Percentiles rank a stretch among this genome's conserved stretches.
phyloP scores from a whole-genome alignment of 208 protist genomes.

The Tetramitus jugosus region DNA sequence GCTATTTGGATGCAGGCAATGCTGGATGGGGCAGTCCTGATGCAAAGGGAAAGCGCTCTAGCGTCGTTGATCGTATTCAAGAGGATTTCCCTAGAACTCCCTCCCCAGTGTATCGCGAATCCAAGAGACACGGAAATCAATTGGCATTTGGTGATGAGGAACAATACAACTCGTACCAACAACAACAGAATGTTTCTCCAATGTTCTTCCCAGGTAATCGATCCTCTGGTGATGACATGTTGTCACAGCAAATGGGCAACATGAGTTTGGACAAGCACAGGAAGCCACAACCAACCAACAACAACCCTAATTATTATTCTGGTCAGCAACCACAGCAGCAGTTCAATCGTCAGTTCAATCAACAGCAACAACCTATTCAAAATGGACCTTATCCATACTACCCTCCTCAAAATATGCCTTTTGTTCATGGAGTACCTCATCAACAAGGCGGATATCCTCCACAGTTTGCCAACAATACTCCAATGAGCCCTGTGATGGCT shows the following conservation, averaged over 20 bases:
- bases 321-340: not conserved
- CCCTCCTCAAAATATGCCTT: not conserved
- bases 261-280: no score
- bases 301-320: not conserved
- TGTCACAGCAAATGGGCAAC: no score
- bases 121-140: not conserved
- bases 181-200: no score
- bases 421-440: not conserved
- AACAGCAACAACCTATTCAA: no score
- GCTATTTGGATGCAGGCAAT: no score
- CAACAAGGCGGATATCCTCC: not conserved
- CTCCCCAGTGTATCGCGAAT: not conserved
- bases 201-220: no score
- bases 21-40: not conserved
- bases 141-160: not conserved
- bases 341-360: no score
- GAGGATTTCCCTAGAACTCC: conserved; percentile 15
- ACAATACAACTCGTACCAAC: not conserved
- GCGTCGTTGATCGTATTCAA: not conserved
- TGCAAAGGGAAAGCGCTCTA: no score
- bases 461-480: not conserved
- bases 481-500: no score
- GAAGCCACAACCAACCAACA: no score
- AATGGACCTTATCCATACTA: not conserved
- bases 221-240: no score